Conservation (phyloP, 2,329 filamentous ascomycete genomes). For the Nemania bipapillata region DNA sequence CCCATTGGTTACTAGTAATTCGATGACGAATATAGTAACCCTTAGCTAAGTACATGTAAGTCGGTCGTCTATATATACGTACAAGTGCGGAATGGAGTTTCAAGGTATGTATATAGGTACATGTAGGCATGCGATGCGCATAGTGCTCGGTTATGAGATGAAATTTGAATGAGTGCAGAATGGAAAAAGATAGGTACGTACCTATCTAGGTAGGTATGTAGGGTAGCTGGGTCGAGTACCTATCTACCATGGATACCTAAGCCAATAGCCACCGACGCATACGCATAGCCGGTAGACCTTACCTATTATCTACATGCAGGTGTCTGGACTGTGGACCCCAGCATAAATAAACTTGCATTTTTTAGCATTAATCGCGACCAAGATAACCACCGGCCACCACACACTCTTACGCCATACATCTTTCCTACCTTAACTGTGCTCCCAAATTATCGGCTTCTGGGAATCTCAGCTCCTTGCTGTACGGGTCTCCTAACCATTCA, state of each 20-base stretch:
- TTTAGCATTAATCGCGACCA: conserved; percentile 35
- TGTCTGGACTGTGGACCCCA: conserved; percentile 24
- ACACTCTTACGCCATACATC: conserved; percentile 29
- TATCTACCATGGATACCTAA: no score
- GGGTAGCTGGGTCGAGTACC: not conserved
- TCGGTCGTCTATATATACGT: no score
- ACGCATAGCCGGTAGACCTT: no score
- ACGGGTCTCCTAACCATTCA: conserved; percentile 2
- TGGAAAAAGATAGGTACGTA: not conserved
- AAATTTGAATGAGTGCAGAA: not conserved
- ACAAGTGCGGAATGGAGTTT: no score
- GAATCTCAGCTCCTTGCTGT: conserved; percentile 5
- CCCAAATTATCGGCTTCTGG: conserved; percentile 17
- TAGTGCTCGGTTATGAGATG: no score
- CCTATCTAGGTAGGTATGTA: no score
- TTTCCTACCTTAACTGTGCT: conserved; percentile 17
- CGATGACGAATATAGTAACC: no score
- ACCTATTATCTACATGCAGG: conserved; percentile 16
- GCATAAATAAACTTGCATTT: conserved; percentile 37
- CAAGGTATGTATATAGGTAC: no score
- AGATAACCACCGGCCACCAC: conserved; percentile 24
- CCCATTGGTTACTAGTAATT: no score
- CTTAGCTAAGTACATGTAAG: no score
- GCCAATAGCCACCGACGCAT: no score
- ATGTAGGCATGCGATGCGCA: no score